Evolutionary conservation across 768 basidiomycete genomes (phyloP).

Genomic region (Austroboletus eburneus): DNA sequence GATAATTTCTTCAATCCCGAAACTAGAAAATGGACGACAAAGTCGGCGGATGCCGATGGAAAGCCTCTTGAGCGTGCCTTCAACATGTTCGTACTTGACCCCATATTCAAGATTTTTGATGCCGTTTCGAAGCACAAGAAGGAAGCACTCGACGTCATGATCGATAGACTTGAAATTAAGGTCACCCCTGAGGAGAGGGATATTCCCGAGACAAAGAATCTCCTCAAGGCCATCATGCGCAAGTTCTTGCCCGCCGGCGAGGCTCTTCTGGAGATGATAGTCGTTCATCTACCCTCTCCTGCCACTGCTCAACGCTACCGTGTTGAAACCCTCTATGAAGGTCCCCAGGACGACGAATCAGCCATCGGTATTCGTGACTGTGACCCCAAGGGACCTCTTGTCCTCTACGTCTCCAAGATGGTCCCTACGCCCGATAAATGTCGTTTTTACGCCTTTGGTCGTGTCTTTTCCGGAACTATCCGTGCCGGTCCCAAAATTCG

Average conservation of each 20-base stretch:
- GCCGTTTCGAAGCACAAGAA: constrained; percentile 99
- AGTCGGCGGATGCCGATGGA: constrained; percentile 68
- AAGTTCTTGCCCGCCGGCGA: constrained; percentile 99
- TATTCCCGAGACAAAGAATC: constrained; percentile 80
- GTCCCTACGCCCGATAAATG: constrained; percentile 99
- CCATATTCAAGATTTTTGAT: constrained; percentile 98
- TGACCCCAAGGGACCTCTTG: constrained; percentile 92
- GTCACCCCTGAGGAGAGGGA: constrained; percentile 86
- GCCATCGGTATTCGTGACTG: constrained; percentile 98
- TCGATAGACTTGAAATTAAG: constrained; percentile 95
- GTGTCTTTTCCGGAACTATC: constrained; percentile 99
- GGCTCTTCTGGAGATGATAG: constrained; percentile 99
- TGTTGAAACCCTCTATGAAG: constrained; percentile 99
- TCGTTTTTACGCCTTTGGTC: constrained; percentile 99
- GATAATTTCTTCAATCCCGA: constrained; percentile 99
- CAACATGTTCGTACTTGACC: constrained; percentile 97
- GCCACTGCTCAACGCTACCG: constrained; percentile 97
- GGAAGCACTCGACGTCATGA: constrained; percentile 74
- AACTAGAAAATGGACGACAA: constrained; percentile 95
- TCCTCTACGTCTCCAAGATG: constrained; percentile 99
- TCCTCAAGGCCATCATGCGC: constrained; percentile 98
- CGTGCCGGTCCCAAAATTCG: constrained; percentile 97
- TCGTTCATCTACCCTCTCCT: constrained; percentile 98
- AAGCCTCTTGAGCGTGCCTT: constrained; percentile 97
- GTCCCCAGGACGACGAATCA: constrained; percentile 99